Percentiles rank a stretch among this genome's conserved stretches.
phyloP scores from a whole-genome alignment of 495 filamentous ascomycete species.

The Tetracladium marchalianum region DNA sequence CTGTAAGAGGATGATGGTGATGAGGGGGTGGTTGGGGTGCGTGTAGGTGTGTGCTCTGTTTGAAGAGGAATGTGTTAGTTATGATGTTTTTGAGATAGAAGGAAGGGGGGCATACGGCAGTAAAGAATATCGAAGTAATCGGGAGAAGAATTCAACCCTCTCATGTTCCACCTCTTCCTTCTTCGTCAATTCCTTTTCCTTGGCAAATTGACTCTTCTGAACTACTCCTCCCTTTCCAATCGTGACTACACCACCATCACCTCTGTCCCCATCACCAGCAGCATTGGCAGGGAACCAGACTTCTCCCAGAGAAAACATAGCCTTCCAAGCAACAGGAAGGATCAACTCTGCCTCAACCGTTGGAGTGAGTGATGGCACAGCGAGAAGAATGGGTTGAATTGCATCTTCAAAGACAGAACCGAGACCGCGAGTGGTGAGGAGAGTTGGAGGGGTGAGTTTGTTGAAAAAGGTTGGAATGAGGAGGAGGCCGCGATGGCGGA shows the following conservation, averaged over 20 bases:
- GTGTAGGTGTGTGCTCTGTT: conserved; percentile 41
- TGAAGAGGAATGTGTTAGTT: neutral
- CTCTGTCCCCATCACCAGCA: too few relatives aligned
- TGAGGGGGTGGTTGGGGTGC: conserved; percentile 36
- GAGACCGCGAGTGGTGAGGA: conserved; percentile 65
- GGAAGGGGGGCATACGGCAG: conserved; percentile 3
- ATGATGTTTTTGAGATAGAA: too few relatives aligned
- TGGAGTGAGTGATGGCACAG: conserved; percentile 71
- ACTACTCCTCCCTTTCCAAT: neutral
- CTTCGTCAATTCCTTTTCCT: conserved; percentile 3
- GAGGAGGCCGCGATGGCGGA: conserved; percentile 51
- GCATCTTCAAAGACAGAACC: conserved; percentile 71
- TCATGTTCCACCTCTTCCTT: neutral
- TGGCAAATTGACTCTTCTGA: conserved; percentile 23
- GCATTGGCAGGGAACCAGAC: conserved; percentile 22
- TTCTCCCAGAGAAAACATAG: conserved; percentile 48
- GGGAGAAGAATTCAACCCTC: neutral
- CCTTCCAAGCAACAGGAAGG: conserved; percentile 54
- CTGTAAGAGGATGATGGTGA: conserved; percentile 48
- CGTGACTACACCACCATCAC: too few relatives aligned
- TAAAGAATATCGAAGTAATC: too few relatives aligned
- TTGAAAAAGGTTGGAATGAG: conserved; percentile 52
- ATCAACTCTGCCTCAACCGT: conserved; percentile 58
- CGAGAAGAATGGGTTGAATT: conserved; percentile 60
- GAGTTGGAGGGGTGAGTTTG: conserved; percentile 37